A percentile compares a stretch with the other conserved stretches of the same genome.
These are phyloP conservation scores for Panaeolus cyanescens DNA, from an alignment of 768 basidiomycete genomes.

Conservation along the genomic window DNA sequence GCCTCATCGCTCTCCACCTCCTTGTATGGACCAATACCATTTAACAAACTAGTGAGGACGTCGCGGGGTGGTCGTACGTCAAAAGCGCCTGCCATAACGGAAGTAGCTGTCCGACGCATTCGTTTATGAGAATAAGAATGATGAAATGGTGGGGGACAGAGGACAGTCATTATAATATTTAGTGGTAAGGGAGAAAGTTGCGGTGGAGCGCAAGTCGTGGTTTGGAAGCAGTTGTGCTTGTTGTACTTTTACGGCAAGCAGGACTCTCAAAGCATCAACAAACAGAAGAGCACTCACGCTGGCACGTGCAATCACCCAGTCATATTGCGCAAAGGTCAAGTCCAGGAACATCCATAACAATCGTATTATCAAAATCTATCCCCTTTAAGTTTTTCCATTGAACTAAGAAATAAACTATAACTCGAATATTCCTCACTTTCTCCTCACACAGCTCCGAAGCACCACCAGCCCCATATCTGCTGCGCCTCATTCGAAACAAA, in stretches of 20 bases:
- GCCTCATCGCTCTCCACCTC: conserved; percentile 63
- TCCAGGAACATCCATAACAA: conserved; percentile 35
- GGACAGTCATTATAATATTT: conserved; percentile 17
- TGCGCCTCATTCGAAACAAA: not conserved
- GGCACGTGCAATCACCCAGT: conserved; percentile 46
- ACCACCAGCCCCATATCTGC: not conserved
- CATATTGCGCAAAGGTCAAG: too few relatives aligned
- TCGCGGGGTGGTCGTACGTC: conserved; percentile 69
- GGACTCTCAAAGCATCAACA: conserved; percentile 44
- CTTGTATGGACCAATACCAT: conserved; percentile 70
- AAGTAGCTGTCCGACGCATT: conserved; percentile 66
- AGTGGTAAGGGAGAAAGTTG: conserved; percentile 33
- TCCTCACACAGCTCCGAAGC: too few relatives aligned
- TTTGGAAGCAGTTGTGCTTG: conserved; percentile 50
- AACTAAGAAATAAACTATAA: not conserved
- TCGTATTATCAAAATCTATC: conserved; percentile 38
- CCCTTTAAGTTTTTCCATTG: conserved; percentile 29
- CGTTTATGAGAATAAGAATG: conserved; percentile 38
- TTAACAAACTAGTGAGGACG: conserved; percentile 77
- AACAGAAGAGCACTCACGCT: conserved; percentile 35
- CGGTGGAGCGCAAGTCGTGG: conserved; percentile 52
- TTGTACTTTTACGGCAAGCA: conserved; percentile 50
- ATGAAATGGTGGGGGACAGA: conserved; percentile 24
- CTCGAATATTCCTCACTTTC: not conserved
- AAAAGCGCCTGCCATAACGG: conserved; percentile 75